Evolutionary conservation across 2,329 filamentous ascomycete species (phyloP).

Genomic region (Xylogone sp.): DNA sequence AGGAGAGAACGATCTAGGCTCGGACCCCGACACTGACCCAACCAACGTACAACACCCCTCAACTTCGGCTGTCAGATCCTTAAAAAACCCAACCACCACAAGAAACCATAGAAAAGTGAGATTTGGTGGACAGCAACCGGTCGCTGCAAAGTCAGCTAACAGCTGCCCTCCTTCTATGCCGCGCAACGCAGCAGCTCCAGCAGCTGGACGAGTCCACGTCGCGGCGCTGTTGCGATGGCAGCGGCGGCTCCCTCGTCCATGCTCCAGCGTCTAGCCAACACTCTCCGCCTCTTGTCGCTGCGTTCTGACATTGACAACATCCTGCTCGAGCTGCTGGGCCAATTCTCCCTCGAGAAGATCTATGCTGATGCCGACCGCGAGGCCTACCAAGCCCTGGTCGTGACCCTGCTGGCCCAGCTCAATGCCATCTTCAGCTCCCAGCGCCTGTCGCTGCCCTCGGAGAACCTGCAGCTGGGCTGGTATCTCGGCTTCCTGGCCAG

Average conservation of each 20-base stretch:
- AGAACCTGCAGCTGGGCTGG: constrained; percentile 30
- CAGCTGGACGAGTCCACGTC: neutral
- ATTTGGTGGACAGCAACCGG: neutral
- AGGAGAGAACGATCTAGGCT: too few relatives aligned
- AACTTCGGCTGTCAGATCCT: too few relatives aligned
- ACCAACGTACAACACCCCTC: too few relatives aligned
- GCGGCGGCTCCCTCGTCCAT: constrained; percentile 30
- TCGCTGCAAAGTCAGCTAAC: neutral
- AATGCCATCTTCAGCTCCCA: constrained; percentile 37
- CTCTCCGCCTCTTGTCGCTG: constrained; percentile 33
- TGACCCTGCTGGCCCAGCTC: constrained; percentile 33
- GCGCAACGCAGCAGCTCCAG: neutral
- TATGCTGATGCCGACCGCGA: constrained; percentile 32
- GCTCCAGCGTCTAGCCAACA: constrained; percentile 32
- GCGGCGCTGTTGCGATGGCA: constrained; percentile 19
- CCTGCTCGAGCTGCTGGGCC: constrained; percentile 36
- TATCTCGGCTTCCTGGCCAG: constrained; percentile 35
- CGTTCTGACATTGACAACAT: constrained; percentile 38
- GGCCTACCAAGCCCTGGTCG: constrained; percentile 33
- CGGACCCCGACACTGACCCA: too few relatives aligned
- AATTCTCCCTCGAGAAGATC: constrained; percentile 39
- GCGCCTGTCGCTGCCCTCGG: constrained; percentile 34
- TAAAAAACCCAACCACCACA: too few relatives aligned
- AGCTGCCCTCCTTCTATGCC: neutral
- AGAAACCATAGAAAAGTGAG: too few relatives aligned